phyloP scores from a whole-genome alignment of 768 basidiomycete species.

The Agrocybe praecox region DNA sequence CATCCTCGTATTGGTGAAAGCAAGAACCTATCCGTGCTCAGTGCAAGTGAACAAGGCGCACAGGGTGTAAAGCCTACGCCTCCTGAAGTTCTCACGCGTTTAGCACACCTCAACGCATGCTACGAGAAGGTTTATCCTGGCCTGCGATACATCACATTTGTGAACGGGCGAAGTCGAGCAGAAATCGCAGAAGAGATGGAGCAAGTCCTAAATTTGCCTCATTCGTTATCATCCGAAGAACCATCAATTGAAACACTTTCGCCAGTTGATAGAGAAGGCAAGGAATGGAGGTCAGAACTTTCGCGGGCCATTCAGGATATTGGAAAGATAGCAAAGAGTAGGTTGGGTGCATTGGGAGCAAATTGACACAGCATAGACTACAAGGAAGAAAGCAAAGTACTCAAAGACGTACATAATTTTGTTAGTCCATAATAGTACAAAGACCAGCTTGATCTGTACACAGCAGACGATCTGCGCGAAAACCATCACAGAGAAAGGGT shows the following conservation, averaged over 20 bases:
- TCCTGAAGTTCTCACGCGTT: constrained; percentile 71
- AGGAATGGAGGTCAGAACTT: constrained; percentile 68
- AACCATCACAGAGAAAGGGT: constrained; percentile 10
- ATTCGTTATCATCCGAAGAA: constrained; percentile 47
- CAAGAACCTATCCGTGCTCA: constrained; percentile 72
- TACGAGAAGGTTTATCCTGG: constrained; percentile 78
- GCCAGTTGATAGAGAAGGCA: constrained; percentile 38
- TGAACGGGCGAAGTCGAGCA: constrained; percentile 78
- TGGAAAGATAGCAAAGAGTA: constrained; percentile 74
- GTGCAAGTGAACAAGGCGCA: constrained; percentile 78
- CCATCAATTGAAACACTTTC: constrained; percentile 39
- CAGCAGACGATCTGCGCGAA: background rate
- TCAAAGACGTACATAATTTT: constrained; percentile 2
- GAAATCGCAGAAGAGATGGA: constrained; percentile 84
- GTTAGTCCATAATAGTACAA: constrained; percentile 9
- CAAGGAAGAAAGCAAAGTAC: constrained; percentile 5
- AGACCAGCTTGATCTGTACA: constrained; percentile 5
- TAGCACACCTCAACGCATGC: constrained; percentile 73
- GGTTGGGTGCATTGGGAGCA: constrained; percentile 51
- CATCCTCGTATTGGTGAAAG: constrained; percentile 92
- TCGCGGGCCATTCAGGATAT: constrained; percentile 74
- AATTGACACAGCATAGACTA: constrained; percentile 17
- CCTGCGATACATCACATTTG: constrained; percentile 89
- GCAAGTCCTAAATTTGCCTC: constrained; percentile 52
- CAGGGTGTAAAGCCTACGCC: constrained; percentile 54